phyloP scores from a whole-genome alignment of 768 basidiomycete species.

The Pleurotus cornucopiae region DNA sequence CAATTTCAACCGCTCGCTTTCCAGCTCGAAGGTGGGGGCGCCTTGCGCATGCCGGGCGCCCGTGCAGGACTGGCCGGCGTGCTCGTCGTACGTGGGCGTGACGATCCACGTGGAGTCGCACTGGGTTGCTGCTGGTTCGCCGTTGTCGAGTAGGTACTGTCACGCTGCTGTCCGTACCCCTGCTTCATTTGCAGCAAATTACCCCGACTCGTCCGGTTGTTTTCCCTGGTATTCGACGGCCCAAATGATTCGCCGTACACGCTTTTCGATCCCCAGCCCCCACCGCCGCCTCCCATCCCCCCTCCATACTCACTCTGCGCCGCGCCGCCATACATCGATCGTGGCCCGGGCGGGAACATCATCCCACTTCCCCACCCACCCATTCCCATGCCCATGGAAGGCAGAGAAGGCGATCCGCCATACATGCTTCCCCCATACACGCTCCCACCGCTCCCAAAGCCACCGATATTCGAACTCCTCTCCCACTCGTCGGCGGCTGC shows the following conservation, averaged over 20 bases:
- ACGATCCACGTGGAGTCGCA: conserved; percentile 10
- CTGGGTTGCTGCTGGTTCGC: background rate
- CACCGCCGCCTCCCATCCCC: conserved; percentile 31
- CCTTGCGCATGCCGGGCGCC: conserved; percentile 21
- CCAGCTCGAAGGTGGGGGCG: conserved; percentile 65
- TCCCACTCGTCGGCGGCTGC: conserved; percentile 93
- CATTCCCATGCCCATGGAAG: conserved; percentile 26
- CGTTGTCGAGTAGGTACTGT: conserved; percentile 10
- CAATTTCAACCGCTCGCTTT: conserved; percentile 30
- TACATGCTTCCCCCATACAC: conserved; percentile 38
- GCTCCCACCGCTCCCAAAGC: conserved; percentile 40
- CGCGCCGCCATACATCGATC: conserved; percentile 59
- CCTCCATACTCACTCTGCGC: conserved; percentile 67
- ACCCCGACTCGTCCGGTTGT: conserved; percentile 30
- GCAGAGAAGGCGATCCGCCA: conserved; percentile 21
- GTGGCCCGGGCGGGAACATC: conserved; percentile 45
- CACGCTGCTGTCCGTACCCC: conserved; percentile 12
- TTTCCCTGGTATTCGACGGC: conserved; percentile 22
- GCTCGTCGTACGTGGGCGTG: conserved; percentile 39
- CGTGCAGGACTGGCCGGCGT: conserved; percentile 35
- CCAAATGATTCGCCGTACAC: conserved; percentile 69
- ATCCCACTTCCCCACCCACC: conserved; percentile 35
- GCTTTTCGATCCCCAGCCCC: conserved; percentile 53
- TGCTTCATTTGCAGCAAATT: conserved; percentile 27
- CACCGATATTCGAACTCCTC: conserved; percentile 57